Evolutionary conservation across 2,329 filamentous ascomycete species (phyloP), one percentile per base, ranked within the genome.

Genomic region (Pestalotiopsis fici): DNA sequence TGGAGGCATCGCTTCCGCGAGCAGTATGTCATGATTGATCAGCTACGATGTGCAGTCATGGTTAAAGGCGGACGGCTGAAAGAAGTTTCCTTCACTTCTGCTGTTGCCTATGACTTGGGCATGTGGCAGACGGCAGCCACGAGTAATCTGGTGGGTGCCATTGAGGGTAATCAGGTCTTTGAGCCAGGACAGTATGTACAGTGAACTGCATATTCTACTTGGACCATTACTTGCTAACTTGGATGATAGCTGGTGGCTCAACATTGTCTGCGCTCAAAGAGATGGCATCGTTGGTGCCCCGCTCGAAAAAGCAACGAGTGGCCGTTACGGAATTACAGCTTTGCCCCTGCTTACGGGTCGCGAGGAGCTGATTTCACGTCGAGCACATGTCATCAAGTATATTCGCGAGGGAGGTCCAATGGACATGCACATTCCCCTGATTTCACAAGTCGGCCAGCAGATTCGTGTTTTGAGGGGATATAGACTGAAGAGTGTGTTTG

Each of bases 181-280:
- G 78, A 83, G 62, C 78, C 81, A 27, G 86, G 86, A 66, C 78
- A 85, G 85, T 88, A 75, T 78, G 84, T 76, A 21, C 12, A 18
- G 21, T 43, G 25, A 15, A 7, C 12, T 7, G 23, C 11, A 35
- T 35, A 7, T 35, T 2, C 11, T 13, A 31, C 9, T 18, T 35
- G 7, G 13, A 15, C 28, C 9, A 64, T 31, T 18, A 11, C 2
- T 65, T 63, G 64, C 76, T 76, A 64, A 78, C 57, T 7, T 13
- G 43, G 9, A n/a, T 23, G 15, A 11, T 65, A 89, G 87, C 66
- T 90, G 85, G 87, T 89, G 87, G 86, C 74, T 87, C 21, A 86
- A 87, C 65, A 78, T 88, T 37, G 82, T 85, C 43, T 88, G 86
- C 70, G 87, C 86, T 2, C 79, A 84, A 67, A 82, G 85, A 31